Percentiles rank a stretch among this genome's conserved stretches.
Evolutionary conservation across 345 rosid genomes (phyloP).

Genomic region (Euphorbia lathyris): DNA sequence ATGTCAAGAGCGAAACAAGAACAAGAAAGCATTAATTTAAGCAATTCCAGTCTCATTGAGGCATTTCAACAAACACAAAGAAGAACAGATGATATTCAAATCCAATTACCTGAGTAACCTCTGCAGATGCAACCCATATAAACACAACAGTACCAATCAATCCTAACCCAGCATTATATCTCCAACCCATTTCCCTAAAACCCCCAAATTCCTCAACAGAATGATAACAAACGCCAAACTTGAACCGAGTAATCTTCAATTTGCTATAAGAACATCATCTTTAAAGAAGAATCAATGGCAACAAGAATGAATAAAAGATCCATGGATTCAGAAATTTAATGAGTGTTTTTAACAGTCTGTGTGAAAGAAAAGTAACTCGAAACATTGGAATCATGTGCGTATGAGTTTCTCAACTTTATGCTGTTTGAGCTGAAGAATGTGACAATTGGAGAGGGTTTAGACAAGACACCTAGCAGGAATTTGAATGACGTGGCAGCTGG

Average conservation of each 20-base stretch:
- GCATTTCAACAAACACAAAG: background rate
- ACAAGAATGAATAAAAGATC: background rate
- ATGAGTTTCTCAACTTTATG: too few relatives aligned
- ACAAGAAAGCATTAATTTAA: too few relatives aligned
- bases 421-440: background rate
- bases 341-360: background rate
- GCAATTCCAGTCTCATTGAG: too few relatives aligned
- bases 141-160: conserved; percentile 48
- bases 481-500: conserved; percentile 8
- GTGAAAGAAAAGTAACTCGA: background rate
- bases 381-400: background rate
- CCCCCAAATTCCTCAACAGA: background rate
- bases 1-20: too few relatives aligned
- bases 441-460: conserved; percentile 1
- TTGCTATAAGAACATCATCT: conserved; percentile 9
- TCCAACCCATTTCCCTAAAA: conserved; percentile 42
- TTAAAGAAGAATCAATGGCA: background rate
- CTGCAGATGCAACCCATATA: conserved; percentile 83
- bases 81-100: background rate
- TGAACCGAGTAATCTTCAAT: background rate
- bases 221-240: background rate
- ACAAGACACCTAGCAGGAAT: background rate
- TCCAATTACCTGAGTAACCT: conserved; percentile 70
- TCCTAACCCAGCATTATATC: conserved; percentile 50
- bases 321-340: background rate